Conservation (phyloP, 2,329 filamentous ascomycete species). For the Tolypocladium guangdongense region DNA sequence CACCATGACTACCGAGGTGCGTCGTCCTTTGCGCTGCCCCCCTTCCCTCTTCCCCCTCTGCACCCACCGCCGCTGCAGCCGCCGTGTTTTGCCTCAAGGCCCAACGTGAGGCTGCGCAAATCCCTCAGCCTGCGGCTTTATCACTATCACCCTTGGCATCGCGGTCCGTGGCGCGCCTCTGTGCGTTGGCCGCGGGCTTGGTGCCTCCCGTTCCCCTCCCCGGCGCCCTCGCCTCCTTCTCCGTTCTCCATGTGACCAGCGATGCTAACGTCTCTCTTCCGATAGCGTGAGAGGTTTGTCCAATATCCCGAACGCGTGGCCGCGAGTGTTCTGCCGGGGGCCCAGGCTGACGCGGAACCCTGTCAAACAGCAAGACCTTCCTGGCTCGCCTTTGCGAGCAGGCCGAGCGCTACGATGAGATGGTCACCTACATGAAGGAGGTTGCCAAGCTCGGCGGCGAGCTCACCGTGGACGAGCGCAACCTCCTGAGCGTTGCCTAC, state of each 20-base stretch:
- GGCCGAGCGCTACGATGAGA: slow-evolving; percentile 99
- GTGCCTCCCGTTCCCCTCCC: neutral
- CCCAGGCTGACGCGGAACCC: neutral
- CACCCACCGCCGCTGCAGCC: slow-evolving; percentile 3
- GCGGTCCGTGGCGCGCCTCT: neutral
- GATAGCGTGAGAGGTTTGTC: slow-evolving; percentile 59
- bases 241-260: slow-evolving; percentile 1
- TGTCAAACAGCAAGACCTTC: slow-evolving; percentile 84
- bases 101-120: neutral
- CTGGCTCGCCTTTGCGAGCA: slow-evolving; percentile 99
- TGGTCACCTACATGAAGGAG: slow-evolving; percentile 99
- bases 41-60: slow-evolving; percentile 3
- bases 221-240: neutral
- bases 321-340: neutral
- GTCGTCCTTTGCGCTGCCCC: slow-evolving; percentile 4
- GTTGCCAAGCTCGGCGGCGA: slow-evolving; percentile 79
- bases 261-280: slow-evolving; percentile 25
- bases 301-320: slow-evolving; percentile 7
- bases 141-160: neutral
- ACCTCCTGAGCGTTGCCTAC: slow-evolving; percentile 97
- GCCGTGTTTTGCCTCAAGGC: neutral
- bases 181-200: neutral
- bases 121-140: neutral
- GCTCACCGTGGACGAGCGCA: slow-evolving; percentile 92
- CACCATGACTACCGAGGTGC: slow-evolving; percentile 25